Evolutionary conservation across 306 rosid species (phyloP), one percentile per base, ranked within the genome.

Genomic region (Dalbergia oliveri): DNA sequence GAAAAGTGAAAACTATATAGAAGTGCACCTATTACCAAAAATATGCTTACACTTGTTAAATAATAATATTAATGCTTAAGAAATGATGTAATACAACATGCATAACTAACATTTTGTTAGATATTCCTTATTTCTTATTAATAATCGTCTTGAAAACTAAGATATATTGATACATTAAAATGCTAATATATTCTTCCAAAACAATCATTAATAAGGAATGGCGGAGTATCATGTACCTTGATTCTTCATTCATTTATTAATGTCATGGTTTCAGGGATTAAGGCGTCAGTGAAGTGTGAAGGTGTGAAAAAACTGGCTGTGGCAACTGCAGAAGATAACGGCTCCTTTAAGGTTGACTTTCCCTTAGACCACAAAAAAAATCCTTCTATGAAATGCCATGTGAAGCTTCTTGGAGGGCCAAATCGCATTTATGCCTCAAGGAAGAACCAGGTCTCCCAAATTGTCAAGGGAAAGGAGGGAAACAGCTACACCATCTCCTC

Each of bases 371-470:
- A 76, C 10, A 8, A 57, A 35, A 82, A 83, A 11, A 8, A 83
- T 7, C 51, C 31, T 26, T 14, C 80, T 10, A 16, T 15, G 73
- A 88, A 79, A 2, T 94, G 97, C 79, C 73, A 80, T 37, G 89
- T 82, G 23, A 88, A 84, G 84, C 78, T 94, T 74, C 64, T 83
- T 47, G 99, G 97, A 0, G 97, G 97, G 0, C 92, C 92, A 58
- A 75, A 41, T 34, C 93, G 79, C 47, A 81, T 94, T 50, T 94
- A 84, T 73, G 91, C 83, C 50, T 12, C 87, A 19, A 86, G 74
- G 79, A 88, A 84, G 51, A 26, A 31, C 73, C 68, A 15, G 75
- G 78, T 84, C 11, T 80, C 97, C 1, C 75, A 53, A 72, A 82
- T 94, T 63, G 87, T 89, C 5, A 69, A 82, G 67, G 79, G 66